Conservation (phyloP, 305 asterid genomes). For the Fraxinus baroniana region DNA sequence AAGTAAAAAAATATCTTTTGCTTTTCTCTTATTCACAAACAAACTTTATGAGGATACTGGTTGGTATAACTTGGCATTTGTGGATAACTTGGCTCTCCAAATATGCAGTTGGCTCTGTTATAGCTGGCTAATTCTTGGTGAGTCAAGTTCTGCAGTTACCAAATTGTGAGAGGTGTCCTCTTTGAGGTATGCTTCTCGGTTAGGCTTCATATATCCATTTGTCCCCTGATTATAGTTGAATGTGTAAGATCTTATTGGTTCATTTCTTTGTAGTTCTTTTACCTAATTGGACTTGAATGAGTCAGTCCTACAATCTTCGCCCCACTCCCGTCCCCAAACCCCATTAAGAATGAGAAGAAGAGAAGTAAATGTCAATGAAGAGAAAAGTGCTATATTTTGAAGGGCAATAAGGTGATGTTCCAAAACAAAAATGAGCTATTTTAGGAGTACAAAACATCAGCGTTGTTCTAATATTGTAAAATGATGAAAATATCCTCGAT, state of each 20-base stretch:
- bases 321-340: not conserved
- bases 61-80: slow-evolving; percentile 29
- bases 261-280: slow-evolving; percentile 7
- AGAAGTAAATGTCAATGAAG: not conserved
- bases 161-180: slow-evolving; percentile 78
- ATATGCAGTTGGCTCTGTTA: slow-evolving; percentile 69
- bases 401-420: no score
- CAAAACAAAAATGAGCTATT: no score
- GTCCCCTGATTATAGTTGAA: slow-evolving; percentile 33
- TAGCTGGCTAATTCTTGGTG: slow-evolving; percentile 64
- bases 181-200: slow-evolving; percentile 83
- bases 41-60: slow-evolving; percentile 27
- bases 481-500: no score
- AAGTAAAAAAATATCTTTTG: slow-evolving; percentile 20
- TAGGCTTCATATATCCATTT: slow-evolving; percentile 40
- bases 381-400: no score
- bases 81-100: slow-evolving; percentile 45
- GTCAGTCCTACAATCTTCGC: not conserved
- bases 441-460: no score
- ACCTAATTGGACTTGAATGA: not conserved
- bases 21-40: slow-evolving; percentile 31
- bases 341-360: not conserved
- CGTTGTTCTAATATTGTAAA: not conserved
- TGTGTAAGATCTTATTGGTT: slow-evolving; percentile 8
- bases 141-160: slow-evolving; percentile 66